Evolutionary conservation across 1,284 basidiomycete species (phyloP).

Genomic region (Flammula alnicola): DNA sequence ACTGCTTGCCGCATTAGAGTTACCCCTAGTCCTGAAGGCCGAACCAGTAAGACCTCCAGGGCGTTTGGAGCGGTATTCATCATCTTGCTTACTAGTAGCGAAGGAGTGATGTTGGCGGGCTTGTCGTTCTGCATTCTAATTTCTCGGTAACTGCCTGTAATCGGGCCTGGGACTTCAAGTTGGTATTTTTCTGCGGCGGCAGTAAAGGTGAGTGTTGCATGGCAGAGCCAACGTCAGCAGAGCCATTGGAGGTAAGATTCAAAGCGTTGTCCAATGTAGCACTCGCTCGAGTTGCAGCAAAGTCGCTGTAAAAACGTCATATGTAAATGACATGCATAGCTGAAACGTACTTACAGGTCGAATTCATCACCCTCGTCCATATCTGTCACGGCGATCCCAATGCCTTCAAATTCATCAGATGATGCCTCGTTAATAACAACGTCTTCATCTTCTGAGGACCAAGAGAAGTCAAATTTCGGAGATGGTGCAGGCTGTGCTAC

Average conservation of each 20-base stretch:
- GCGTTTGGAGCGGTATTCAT: constrained; percentile 5
- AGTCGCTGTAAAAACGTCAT: constrained; percentile 44
- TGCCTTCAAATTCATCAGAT: constrained; percentile 64
- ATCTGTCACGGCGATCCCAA: constrained; percentile 56
- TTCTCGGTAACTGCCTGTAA: constrained; percentile 75
- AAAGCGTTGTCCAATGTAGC: constrained; percentile 57
- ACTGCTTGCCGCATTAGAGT: constrained; percentile 19
- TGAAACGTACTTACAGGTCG: constrained; percentile 62
- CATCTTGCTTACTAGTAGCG: constrained; percentile 3
- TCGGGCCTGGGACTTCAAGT: constrained; percentile 49
- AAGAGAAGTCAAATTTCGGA: constrained; percentile 58
- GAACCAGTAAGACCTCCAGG: constrained; percentile 12
- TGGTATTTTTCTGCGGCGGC: constrained; percentile 49
- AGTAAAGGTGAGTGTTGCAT: constrained; percentile 54
- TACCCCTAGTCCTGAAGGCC: not conserved
- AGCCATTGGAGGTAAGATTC: constrained; percentile 2
- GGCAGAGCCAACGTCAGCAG: constrained; percentile 35
- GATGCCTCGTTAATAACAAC: constrained; percentile 14
- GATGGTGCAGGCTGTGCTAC: constrained; percentile 36
- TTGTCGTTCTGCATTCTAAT: constrained; percentile 38
- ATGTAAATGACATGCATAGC: not conserved
- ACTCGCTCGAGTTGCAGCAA: constrained; percentile 52
- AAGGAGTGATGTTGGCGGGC: constrained; percentile 14
- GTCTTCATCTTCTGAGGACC: constrained; percentile 57
- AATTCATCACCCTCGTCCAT: constrained; percentile 74